Conservation (phyloP, 2,329 filamentous ascomycete genomes). For the Incumbomyces delicatus region DNA sequence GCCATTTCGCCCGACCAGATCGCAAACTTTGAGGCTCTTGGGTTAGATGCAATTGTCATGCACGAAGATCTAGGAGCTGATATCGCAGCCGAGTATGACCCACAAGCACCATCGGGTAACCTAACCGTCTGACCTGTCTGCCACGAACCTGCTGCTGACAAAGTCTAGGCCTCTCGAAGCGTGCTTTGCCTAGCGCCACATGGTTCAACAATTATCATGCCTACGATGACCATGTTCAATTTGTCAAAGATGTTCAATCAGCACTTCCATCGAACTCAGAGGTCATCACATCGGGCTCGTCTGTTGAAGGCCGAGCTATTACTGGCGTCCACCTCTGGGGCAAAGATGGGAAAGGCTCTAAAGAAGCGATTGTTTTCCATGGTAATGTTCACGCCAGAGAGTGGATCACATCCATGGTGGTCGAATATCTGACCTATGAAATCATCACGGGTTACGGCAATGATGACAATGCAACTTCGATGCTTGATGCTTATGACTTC, state of each 20-base stretch:
- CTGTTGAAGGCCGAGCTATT: constrained; percentile 36
- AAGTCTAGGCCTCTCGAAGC: background rate
- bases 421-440: constrained; percentile 45
- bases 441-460: constrained; percentile 40
- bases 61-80: constrained; percentile 36
- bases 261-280: constrained; percentile 39
- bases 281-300: constrained; percentile 41
- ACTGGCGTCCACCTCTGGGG: constrained; percentile 47
- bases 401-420: constrained; percentile 49
- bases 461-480: constrained; percentile 28
- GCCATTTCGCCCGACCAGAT: constrained; percentile 33
- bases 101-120: constrained; percentile 9
- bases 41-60: constrained; percentile 29
- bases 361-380: constrained; percentile 48
- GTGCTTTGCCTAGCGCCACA: constrained; percentile 20
- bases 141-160: background rate
- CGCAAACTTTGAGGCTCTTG: constrained; percentile 29
- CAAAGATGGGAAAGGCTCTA: constrained; percentile 30
- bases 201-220: constrained; percentile 48
- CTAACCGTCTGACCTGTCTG: background rate
- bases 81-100: constrained; percentile 31
- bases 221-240: constrained; percentile 44
- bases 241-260: constrained; percentile 38
- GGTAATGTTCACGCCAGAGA: constrained; percentile 52
- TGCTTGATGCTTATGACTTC: constrained; percentile 55